phyloP scores from a whole-genome alignment of 208 protist species.

The Leishmania mexicana region DNA sequence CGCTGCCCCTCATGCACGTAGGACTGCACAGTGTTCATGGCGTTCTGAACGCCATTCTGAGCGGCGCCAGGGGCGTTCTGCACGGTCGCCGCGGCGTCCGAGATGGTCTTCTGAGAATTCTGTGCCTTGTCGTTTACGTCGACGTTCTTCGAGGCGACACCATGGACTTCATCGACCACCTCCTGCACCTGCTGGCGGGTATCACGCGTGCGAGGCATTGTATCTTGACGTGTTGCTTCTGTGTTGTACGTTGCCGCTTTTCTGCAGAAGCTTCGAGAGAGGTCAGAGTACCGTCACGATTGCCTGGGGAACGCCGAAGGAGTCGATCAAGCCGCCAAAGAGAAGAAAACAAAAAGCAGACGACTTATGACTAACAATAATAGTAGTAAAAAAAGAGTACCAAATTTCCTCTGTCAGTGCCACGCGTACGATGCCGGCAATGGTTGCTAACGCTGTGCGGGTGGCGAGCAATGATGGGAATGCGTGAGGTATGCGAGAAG shows the following conservation, averaged over 20 bases:
- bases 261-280: background rate
- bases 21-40: slow-evolving; percentile 30
- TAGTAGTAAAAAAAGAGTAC: background rate
- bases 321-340: background rate
- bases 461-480: background rate
- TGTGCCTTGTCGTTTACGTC: background rate
- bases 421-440: background rate
- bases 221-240: background rate
- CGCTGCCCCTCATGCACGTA: slow-evolving; percentile 33
- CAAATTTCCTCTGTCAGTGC: background rate
- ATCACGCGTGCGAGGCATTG: background rate
- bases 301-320: background rate
- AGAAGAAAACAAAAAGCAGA: background rate
- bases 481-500: background rate
- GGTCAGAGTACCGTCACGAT: background rate
- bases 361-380: background rate
- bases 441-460: background rate
- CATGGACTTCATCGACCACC: background rate
- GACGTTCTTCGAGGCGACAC: slow-evolving; percentile 7
- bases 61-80: slow-evolving; percentile 14
- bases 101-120: slow-evolving; percentile 6
- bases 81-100: slow-evolving; percentile 10
- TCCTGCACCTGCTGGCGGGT: background rate
- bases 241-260: background rate
- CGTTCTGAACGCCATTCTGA: slow-evolving; percentile 23